Conservation (phyloP, 441 rosid genomes). For the Rhodomyrtus psidioides region DNA sequence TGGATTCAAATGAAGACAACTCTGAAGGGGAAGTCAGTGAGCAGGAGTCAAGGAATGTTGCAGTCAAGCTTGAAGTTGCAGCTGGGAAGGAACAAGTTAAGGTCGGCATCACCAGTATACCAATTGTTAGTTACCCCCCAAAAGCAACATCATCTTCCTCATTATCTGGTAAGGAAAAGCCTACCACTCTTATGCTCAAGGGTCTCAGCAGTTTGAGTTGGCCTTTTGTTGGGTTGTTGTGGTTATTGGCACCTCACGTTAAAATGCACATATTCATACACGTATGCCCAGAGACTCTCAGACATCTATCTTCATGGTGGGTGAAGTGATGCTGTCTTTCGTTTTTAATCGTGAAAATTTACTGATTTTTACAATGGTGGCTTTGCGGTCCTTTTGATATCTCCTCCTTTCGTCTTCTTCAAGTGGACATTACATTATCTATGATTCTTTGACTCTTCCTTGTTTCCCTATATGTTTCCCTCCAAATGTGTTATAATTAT, state of each 20-base stretch:
- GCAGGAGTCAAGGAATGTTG: conserved; percentile 17
- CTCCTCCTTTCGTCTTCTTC: background rate
- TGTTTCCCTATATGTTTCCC: background rate
- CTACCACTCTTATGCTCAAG: background rate
- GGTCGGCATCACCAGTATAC: conserved; percentile 41
- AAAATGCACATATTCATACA: background rate
- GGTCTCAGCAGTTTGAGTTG: background rate
- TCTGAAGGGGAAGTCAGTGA: background rate
- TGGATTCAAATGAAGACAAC: conserved; percentile 29
- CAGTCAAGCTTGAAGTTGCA: conserved; percentile 42
- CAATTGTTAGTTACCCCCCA: conserved; percentile 53
- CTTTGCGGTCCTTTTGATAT: background rate
- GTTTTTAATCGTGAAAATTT: background rate
- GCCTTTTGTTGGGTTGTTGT: background rate
- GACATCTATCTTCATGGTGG: background rate
- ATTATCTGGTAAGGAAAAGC: conserved; percentile 35
- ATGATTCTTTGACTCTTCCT: background rate
- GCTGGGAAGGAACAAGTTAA: conserved; percentile 33
- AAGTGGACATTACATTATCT: background rate
- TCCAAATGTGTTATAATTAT: background rate
- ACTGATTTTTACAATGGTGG: background rate
- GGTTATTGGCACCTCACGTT: background rate
- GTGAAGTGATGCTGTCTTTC: background rate
- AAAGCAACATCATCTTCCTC: conserved; percentile 32
- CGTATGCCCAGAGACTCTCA: background rate